Conservation (phyloP, 2,329 filamentous ascomycete genomes). For the Calcarisporium arbuscula region DNA sequence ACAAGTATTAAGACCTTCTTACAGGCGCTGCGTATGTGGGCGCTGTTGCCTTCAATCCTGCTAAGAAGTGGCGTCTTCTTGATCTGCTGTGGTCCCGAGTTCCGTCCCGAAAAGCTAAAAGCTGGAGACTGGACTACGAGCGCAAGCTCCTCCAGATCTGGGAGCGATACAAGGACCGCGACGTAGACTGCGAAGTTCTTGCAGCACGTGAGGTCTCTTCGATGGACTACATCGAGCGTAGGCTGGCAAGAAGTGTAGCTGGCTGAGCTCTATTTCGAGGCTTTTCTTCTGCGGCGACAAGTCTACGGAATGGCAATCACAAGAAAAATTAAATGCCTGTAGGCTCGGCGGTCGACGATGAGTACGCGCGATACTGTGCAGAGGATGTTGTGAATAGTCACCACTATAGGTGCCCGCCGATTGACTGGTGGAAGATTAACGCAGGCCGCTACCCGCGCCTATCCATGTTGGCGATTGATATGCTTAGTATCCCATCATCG, state of each 20-base stretch:
- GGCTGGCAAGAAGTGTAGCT: slow-evolving; percentile 2
- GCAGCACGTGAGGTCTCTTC: too few relatives aligned
- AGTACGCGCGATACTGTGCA: slow-evolving; percentile 4
- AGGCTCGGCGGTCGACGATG: slow-evolving; percentile 2
- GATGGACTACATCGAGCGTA: slow-evolving; percentile 1
- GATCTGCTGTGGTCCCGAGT: slow-evolving; percentile 5
- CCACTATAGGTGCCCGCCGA: slow-evolving; percentile 2
- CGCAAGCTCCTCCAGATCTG: too few relatives aligned
- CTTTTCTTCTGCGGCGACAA: slow-evolving; percentile 2
- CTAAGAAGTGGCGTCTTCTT: slow-evolving; percentile 4
- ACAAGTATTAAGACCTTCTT: slow-evolving; percentile 5
- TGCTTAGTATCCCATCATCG: slow-evolving; percentile 8
- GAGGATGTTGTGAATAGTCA: slow-evolving; percentile 7
- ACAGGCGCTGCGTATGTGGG: slow-evolving; percentile 1
- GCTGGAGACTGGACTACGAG: slow-evolving; percentile 5
- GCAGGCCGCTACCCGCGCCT: slow-evolving; percentile 6
- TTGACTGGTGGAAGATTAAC: slow-evolving; percentile 7
- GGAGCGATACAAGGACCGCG: too few relatives aligned
- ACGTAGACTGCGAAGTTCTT: too few relatives aligned
- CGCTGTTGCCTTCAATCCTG: slow-evolving; percentile 4
- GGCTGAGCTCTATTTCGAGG: neutral
- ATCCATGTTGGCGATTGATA: slow-evolving; percentile 8
- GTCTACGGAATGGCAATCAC: neutral
- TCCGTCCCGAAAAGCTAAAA: slow-evolving; percentile 1
- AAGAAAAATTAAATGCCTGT: slow-evolving; percentile 2